These are phyloP conservation scores for Fusarium temperatum DNA, from an alignment of 2,329 filamentous ascomycete genomes.

Conservation along the genomic window DNA sequence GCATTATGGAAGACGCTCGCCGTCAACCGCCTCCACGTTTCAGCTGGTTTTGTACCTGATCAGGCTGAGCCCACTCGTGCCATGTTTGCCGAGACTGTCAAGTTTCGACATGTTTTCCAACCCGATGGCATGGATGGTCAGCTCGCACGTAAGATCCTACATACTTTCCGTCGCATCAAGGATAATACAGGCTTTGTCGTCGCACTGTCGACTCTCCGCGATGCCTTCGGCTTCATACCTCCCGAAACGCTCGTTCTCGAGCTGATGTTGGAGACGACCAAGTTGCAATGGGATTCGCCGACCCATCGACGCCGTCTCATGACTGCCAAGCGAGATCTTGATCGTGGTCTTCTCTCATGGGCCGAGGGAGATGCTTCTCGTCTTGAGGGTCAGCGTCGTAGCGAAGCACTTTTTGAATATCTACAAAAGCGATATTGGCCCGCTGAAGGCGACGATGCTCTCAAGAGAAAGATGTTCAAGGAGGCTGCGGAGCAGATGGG, in stretches of 20 bases:
- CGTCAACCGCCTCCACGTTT: conserved; percentile 57
- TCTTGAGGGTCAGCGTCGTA: conserved; percentile 49
- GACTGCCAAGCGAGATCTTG: conserved; percentile 53
- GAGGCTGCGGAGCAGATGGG: conserved; percentile 56
- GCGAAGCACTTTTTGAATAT: conserved; percentile 54
- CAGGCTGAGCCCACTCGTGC: conserved; percentile 51
- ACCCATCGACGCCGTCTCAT: conserved; percentile 53
- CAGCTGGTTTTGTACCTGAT: conserved; percentile 39
- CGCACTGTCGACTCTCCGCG: conserved; percentile 55
- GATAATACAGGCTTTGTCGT: conserved; percentile 58
- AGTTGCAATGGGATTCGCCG: conserved; percentile 54
- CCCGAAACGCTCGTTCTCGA: conserved; percentile 58
- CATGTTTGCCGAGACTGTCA: conserved; percentile 60
- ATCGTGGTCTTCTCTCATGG: conserved; percentile 48
- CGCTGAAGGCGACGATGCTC: conserved; percentile 31
- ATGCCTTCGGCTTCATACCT: conserved; percentile 55
- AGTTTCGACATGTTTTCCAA: conserved; percentile 57
- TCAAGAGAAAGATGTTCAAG: conserved; percentile 41
- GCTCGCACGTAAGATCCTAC: conserved; percentile 59
- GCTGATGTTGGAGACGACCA: conserved; percentile 55
- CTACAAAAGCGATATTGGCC: conserved; percentile 53
- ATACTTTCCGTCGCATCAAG: conserved; percentile 58
- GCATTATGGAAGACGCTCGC: conserved; percentile 70
- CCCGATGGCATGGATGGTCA: conserved; percentile 55
- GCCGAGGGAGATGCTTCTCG: conserved; percentile 45